A percentile compares a stretch with the other conserved stretches of the same genome.
phyloP scores from a whole-genome alignment of 1,284 basidiomycete genomes.

The Pascua sp. region DNA sequence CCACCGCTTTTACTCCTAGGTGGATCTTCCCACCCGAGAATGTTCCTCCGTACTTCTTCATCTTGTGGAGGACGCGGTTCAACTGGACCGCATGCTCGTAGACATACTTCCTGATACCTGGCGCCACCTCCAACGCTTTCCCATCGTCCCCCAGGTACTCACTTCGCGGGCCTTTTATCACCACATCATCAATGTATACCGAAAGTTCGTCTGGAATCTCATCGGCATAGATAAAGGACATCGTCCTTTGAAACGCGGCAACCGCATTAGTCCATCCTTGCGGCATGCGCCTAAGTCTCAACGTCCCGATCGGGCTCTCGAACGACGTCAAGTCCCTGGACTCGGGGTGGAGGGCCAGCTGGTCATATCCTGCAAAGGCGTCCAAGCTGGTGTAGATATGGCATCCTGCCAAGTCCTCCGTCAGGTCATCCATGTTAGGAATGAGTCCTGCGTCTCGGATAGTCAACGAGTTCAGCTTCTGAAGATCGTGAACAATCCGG shows the following conservation, averaged over 20 bases:
- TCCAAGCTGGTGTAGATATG: slow-evolving; percentile 10
- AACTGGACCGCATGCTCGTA: slow-evolving; percentile 5
- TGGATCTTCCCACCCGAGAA: slow-evolving; percentile 9
- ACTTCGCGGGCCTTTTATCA: not conserved
- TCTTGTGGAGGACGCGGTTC: slow-evolving; percentile 11
- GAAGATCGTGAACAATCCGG: slow-evolving; percentile 12
- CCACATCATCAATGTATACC: slow-evolving; percentile 12
- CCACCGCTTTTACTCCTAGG: slow-evolving; percentile 2
- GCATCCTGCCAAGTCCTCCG: slow-evolving; percentile 10
- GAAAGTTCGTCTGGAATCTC: slow-evolving; percentile 2
- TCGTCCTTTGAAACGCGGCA: slow-evolving; percentile 8
- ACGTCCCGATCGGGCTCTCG: slow-evolving; percentile 11
- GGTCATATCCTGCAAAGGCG: slow-evolving; percentile 14
- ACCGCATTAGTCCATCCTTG: slow-evolving; percentile 15
- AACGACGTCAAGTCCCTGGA: slow-evolving; percentile 11
- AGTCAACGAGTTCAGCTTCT: slow-evolving; percentile 11
- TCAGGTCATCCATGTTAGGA: slow-evolving; percentile 14
- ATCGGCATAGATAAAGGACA: slow-evolving; percentile 10
- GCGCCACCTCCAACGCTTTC: not conserved
- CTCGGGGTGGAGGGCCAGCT: not conserved
- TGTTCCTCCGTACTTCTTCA: slow-evolving; percentile 11
- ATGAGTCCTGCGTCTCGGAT: slow-evolving; percentile 6
- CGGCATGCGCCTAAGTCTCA: slow-evolving; percentile 5
- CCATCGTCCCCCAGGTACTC: not conserved
- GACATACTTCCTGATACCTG: slow-evolving; percentile 5